Conservation (phyloP, 2,329 filamentous ascomycete genomes). For the Penicillium sp. region DNA sequence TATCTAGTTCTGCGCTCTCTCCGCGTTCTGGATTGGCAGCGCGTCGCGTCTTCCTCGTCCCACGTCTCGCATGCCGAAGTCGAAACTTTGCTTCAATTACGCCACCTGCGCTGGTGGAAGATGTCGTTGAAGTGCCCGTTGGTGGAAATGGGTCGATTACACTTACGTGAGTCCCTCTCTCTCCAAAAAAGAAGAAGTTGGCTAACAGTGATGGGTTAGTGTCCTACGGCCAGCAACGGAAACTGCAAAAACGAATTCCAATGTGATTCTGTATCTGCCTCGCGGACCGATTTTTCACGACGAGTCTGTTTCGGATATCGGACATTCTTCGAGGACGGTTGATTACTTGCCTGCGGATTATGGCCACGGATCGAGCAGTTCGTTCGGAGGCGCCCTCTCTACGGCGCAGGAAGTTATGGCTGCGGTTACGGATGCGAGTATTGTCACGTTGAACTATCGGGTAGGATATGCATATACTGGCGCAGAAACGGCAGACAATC, state of each 20-base stretch:
- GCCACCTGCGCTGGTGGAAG: conserved; percentile 5
- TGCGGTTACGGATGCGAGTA: conserved; percentile 27
- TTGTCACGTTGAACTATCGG: conserved; percentile 41
- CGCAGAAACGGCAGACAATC: background rate
- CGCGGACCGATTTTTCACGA: conserved; percentile 9
- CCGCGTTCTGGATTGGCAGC: background rate
- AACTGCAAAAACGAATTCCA: background rate
- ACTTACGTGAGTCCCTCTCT: conserved; percentile 6
- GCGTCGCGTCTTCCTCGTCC: conserved; percentile 7
- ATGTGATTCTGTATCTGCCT: conserved; percentile 14
- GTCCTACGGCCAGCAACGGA: conserved; percentile 4
- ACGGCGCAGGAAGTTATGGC: conserved; percentile 27
- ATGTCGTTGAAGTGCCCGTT: conserved; percentile 12
- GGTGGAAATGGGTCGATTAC: conserved; percentile 13
- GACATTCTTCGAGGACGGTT: background rate
- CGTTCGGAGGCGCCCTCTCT: background rate
- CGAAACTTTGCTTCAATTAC: conserved; percentile 9
- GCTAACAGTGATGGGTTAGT: background rate
- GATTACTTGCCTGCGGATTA: background rate
- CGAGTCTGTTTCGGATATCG: background rate
- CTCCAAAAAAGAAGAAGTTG: background rate
- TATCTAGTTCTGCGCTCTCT: background rate
- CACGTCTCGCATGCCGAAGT: background rate
- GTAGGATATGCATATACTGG: conserved; percentile 22
- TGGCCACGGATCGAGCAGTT: background rate